phyloP scores from a whole-genome alignment of 441 rosid species.

The Populus hybrid region DNA sequence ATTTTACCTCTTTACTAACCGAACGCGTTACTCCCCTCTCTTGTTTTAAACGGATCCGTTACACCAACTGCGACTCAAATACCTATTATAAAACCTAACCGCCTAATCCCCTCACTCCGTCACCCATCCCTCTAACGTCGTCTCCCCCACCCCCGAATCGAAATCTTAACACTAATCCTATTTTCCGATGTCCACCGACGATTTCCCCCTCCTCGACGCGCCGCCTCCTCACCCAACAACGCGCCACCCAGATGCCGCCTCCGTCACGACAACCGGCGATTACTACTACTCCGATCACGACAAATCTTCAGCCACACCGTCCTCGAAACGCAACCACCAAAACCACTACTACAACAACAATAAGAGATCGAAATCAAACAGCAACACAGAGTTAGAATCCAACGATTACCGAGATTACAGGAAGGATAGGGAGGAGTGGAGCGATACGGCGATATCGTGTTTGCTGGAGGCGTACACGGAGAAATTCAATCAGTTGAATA shows the following conservation, averaged over 20 bases:
- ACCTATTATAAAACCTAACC: neutral
- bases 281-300: slow-evolving; percentile 23
- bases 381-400: slow-evolving; percentile 7
- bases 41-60: slow-evolving; percentile 35
- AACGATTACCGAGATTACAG: slow-evolving; percentile 34
- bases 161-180: neutral
- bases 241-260: slow-evolving; percentile 16
- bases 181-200: slow-evolving; percentile 32
- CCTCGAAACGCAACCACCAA: slow-evolving; percentile 23
- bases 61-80: neutral
- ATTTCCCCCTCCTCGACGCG: slow-evolving; percentile 29
- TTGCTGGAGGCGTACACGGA: slow-evolving; percentile 66
- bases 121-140: slow-evolving; percentile 18
- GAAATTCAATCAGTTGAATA: slow-evolving; percentile 69
- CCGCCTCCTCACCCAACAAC: slow-evolving; percentile 16
- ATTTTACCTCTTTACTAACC: neutral
- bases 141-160: slow-evolving; percentile 2
- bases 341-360: slow-evolving; percentile 8
- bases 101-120: slow-evolving; percentile 15
- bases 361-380: slow-evolving; percentile 26
- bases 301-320: slow-evolving; percentile 28
- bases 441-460: slow-evolving; percentile 76
- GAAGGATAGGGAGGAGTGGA: slow-evolving; percentile 96
- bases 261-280: slow-evolving; percentile 16
- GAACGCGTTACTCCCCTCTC: neutral